Evolutionary conservation across 371 early-diverging fungal species (phyloP).

Genomic region (Batrachochytrium dendrobatidis): DNA sequence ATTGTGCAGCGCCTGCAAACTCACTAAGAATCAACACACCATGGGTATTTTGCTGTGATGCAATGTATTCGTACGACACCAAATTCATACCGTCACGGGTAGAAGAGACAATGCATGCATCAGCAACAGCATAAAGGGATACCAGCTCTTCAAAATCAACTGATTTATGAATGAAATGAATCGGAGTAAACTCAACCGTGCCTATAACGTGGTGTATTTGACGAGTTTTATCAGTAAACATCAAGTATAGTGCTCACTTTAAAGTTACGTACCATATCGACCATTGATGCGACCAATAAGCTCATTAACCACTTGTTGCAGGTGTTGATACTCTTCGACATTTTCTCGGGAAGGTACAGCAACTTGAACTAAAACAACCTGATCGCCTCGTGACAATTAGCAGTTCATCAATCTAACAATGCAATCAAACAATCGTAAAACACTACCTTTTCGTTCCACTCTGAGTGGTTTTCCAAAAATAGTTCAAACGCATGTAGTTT

Average conservation of each 20-base stretch:
- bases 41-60: slow-evolving; percentile 84
- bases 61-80: slow-evolving; percentile 94
- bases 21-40: slow-evolving; percentile 97
- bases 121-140: slow-evolving; percentile 91
- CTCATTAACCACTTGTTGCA: slow-evolving; percentile 87
- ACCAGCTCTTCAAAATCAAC: slow-evolving; percentile 93
- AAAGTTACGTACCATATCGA: slow-evolving; percentile 32
- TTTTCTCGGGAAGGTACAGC: slow-evolving; percentile 93
- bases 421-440: slow-evolving; percentile 9
- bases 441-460: slow-evolving; percentile 79
- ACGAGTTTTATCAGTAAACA: neutral
- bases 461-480: slow-evolving; percentile 84
- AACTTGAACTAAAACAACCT: slow-evolving; percentile 91
- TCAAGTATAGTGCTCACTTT: neutral
- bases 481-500: slow-evolving; percentile 94
- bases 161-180: slow-evolving; percentile 96
- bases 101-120: slow-evolving; percentile 95
- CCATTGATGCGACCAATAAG: slow-evolving; percentile 97
- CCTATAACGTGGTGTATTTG: neutral
- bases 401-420: neutral
- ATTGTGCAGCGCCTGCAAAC: slow-evolving; percentile 99
- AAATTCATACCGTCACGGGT: slow-evolving; percentile 99
- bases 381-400: slow-evolving; percentile 3
- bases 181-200: slow-evolving; percentile 93
- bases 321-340: slow-evolving; percentile 95